Conservation (phyloP, 1,139 yeast species). For the Taiozyma onychis region DNA sequence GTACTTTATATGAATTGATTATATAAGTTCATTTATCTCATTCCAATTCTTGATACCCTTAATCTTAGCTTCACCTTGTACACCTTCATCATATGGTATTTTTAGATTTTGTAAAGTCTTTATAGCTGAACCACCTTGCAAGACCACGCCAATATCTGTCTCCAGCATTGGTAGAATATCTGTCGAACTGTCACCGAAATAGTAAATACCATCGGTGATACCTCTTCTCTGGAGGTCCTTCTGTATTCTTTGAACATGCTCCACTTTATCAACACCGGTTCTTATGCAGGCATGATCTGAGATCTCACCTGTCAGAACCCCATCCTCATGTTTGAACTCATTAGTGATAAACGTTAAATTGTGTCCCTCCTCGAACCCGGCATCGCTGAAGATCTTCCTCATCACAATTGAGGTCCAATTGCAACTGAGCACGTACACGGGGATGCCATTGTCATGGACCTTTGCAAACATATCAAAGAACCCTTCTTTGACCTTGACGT, state of each 20-base stretch:
- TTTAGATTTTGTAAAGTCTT: slow-evolving; percentile 12
- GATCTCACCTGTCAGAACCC: slow-evolving; percentile 37
- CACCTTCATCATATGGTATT: slow-evolving; percentile 13
- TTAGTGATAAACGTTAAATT: slow-evolving; percentile 37
- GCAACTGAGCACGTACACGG: slow-evolving; percentile 49
- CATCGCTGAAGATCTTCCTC: slow-evolving; percentile 30
- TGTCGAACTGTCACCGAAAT: slow-evolving; percentile 64
- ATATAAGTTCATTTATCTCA: slow-evolving; percentile 12
- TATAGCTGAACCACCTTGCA: slow-evolving; percentile 34
- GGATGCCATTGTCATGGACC: slow-evolving; percentile 27
- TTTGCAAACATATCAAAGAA: slow-evolving; percentile 34
- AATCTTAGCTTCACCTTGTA: slow-evolving; percentile 11
- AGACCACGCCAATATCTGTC: slow-evolving; percentile 45
- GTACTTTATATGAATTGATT: neutral
- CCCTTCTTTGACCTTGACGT: slow-evolving; percentile 39
- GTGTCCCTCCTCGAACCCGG: slow-evolving; percentile 28
- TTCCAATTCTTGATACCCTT: slow-evolving; percentile 19
- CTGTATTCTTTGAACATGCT: slow-evolving; percentile 25
- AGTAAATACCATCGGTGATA: slow-evolving; percentile 27
- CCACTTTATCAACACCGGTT: slow-evolving; percentile 53
- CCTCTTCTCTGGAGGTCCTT: slow-evolving; percentile 7
- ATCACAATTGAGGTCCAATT: slow-evolving; percentile 61
- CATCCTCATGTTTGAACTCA: slow-evolving; percentile 40
- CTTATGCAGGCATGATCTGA: slow-evolving; percentile 29
- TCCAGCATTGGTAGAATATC: slow-evolving; percentile 51